Evolutionary conservation across 139 green algal species (phyloP).

Genomic region (Deuterostichococcus epilithicus): DNA sequence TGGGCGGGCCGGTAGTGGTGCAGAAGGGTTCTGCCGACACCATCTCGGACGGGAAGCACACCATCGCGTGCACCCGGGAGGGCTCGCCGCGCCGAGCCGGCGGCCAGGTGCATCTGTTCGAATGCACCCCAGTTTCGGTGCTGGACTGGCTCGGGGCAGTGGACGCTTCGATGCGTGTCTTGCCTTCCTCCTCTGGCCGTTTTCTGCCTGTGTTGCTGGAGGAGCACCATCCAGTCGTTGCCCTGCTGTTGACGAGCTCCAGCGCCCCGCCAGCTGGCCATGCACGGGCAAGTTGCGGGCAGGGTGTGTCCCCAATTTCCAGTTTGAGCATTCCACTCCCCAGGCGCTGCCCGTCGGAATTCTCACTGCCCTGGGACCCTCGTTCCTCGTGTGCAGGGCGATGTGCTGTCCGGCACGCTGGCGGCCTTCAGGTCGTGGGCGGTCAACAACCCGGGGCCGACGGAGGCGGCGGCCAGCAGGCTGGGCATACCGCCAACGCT

Average conservation of each 20-base stretch:
- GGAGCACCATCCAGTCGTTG: no score
- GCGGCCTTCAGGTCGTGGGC: slow-evolving; percentile 51
- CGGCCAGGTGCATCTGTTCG: slow-evolving; percentile 39
- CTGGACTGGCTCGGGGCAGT: no score
- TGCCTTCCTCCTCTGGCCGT: no score
- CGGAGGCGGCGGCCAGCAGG: slow-evolving; percentile 1
- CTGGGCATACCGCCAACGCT: slow-evolving; percentile 23
- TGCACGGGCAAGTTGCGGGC: no score
- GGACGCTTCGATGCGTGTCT: no score
- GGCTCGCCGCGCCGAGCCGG: slow-evolving; percentile 55
- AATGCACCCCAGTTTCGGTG: background rate
- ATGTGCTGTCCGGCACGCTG: slow-evolving; percentile 56
- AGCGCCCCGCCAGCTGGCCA: no score
- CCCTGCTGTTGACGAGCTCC: no score
- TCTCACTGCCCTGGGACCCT: no score
- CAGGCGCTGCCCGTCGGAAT: no score
- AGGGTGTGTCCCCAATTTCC: no score
- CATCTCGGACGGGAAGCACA: slow-evolving; percentile 16
- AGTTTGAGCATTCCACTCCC: no score
- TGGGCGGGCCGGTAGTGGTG: slow-evolving; percentile 44
- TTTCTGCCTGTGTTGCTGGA: no score
- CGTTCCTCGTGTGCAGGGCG: slow-evolving; percentile 27
- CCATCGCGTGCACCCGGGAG: slow-evolving; percentile 3
- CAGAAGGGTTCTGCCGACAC: slow-evolving; percentile 41
- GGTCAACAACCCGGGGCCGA: slow-evolving; percentile 7